Base-by-base conservation (phyloP, 345 rosid genomes). In the Brassica cretica region DNA sequence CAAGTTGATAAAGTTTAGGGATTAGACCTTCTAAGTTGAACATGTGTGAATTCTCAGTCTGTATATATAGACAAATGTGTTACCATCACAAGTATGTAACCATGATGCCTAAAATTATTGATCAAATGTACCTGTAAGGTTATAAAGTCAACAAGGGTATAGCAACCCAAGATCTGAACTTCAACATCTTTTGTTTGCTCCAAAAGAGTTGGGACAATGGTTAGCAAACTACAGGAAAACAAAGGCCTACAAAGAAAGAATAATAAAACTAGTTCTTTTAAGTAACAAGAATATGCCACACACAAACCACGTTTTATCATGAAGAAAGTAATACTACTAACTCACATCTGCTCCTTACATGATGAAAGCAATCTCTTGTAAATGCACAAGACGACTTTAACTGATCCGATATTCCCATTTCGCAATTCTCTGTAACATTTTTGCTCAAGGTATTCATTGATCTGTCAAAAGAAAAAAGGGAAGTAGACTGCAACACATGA, bases 1-100 rank as follows among this genome's bases (percentile, higher is more conserved):
- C 96, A 86, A 92, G 80, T 85, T 90, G 91, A 86, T 94, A 94
- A 27, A 94, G 90, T 82, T 89, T 94, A 32, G 96, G 90, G 80
- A 92, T 92, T 37, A 94, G 85, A 73, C 98, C 97, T 82, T 94
- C 98, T 84, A 92, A 87, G 91, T 88, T 89, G 90, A 94, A 94
- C 91, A 92, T 88, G 76, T 87, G 84, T 5, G 93, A 85, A 73
- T 90, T 59, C 32, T 87, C 96, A 75, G 78, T 84, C 98, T 94
- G 82, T 16, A 81, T 76, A 27, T 27, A 27, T 64, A 6, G 71
- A 44, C 64, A 74, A 84, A 76, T 53, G 76, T 65, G 74, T 78
- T 74, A 85, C 81, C 66, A 77, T 37, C 55, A 65, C 32, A 33
- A 33, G 37, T 33, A 72, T 58, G 19, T 66, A 46, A 65, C 27